phyloP scores from a whole-genome alignment of 2,329 filamentous ascomycete genomes.

The Macrophomina tecta region DNA sequence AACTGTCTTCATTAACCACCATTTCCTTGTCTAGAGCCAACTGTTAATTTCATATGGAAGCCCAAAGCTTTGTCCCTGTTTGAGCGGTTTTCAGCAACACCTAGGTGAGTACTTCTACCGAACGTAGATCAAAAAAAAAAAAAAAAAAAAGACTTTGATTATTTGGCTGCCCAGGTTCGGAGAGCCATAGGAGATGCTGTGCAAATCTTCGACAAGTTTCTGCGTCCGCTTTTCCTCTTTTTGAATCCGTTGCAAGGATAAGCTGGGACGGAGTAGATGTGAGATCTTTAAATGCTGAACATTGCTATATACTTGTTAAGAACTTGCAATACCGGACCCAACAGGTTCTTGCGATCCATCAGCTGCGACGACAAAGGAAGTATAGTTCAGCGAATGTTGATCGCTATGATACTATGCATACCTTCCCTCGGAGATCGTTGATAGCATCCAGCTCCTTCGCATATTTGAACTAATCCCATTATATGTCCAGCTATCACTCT shows the following conservation, averaged over 20 bases:
- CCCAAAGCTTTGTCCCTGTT: not conserved
- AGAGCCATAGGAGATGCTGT: not conserved
- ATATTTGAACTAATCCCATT: not conserved
- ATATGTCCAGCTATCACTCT: not conserved
- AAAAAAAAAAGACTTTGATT: too few species aligned
- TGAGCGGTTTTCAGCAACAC: not conserved
- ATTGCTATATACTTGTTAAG: not conserved
- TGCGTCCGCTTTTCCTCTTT: not conserved
- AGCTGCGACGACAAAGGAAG: not conserved
- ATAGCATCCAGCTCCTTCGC: not conserved
- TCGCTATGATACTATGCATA: not conserved
- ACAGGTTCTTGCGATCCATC: not conserved
- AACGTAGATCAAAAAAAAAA: not conserved
- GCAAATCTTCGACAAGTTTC: not conserved
- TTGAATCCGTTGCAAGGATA: not conserved
- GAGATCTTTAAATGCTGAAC: not conserved
- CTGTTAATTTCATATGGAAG: not conserved
- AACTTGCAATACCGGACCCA: not conserved
- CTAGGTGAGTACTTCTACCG: not conserved
- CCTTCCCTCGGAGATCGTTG: slow-evolving; percentile 1
- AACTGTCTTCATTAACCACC: not conserved
- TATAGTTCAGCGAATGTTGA: not conserved
- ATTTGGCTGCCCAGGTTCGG: not conserved
- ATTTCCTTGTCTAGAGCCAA: not conserved
- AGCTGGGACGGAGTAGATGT: not conserved